A percentile compares a stretch with the other conserved stretches of the same genome.
Conservation (phyloP, 2,329 filamentous ascomycete genomes). For the Rutstroemia sydowiana region DNA sequence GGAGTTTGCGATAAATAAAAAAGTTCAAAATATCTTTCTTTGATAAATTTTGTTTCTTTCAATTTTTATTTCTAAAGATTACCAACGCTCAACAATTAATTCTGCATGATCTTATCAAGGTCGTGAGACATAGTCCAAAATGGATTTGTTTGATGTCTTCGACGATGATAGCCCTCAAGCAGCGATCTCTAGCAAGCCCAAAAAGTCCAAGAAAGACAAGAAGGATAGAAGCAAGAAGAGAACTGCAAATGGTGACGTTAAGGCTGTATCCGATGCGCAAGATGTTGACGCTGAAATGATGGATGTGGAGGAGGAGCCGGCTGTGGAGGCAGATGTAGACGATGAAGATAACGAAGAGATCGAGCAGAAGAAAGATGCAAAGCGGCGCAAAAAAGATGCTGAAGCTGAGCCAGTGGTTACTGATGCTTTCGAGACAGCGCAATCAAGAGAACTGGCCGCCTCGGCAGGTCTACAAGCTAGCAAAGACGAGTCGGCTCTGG, state of each 20-base stretch:
- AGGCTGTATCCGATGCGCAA: constrained; percentile 40
- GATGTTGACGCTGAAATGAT: constrained; percentile 66
- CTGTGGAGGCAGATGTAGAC: constrained; percentile 4
- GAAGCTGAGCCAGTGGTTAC: constrained; percentile 74
- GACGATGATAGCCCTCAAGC: constrained; percentile 59
- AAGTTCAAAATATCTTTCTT: constrained; percentile 5
- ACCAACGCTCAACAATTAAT: not conserved
- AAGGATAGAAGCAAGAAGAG: constrained; percentile 73
- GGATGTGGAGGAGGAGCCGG: constrained; percentile 22
- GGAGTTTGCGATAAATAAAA: not conserved
- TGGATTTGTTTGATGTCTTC: constrained; percentile 80
- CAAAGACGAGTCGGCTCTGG: constrained; percentile 49
- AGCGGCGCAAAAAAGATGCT: constrained; percentile 58
- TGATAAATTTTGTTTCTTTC: not conserved
- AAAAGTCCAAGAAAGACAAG: constrained; percentile 37
- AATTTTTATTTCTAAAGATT: constrained; percentile 1
- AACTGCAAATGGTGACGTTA: constrained; percentile 73
- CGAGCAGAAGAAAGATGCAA: constrained; percentile 45
- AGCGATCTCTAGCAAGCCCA: constrained; percentile 28
- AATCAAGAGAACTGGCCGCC: constrained; percentile 82
- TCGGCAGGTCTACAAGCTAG: constrained; percentile 27
- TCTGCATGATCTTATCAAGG: not conserved
- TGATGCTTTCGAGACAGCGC: constrained; percentile 89
- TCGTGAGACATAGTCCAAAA: constrained; percentile 29
- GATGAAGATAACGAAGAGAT: constrained; percentile 29